Evolutionary conservation across 2,329 filamentous ascomycete genomes (phyloP).

Genomic region (Rhinocladiella similis): DNA sequence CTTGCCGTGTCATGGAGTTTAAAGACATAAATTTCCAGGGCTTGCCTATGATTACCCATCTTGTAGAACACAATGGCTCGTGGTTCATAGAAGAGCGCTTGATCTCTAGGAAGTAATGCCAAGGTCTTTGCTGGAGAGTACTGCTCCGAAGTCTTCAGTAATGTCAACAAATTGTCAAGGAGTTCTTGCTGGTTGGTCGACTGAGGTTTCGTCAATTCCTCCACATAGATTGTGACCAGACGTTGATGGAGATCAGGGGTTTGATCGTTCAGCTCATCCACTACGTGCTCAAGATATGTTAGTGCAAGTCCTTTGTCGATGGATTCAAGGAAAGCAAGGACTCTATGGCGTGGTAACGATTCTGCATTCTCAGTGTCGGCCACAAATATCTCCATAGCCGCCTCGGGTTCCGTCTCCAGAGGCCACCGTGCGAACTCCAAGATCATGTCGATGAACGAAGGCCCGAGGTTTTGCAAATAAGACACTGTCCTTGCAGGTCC

Average conservation of each 20-base stretch:
- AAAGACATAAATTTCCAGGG: conserved; percentile 96
- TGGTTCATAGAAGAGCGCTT: conserved; percentile 82
- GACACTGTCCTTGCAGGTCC: conserved; percentile 81
- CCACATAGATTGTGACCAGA: conserved; percentile 71
- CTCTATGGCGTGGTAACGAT: conserved; percentile 73
- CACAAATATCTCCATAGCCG: conserved; percentile 90
- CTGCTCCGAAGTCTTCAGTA: conserved; percentile 73
- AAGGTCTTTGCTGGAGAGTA: conserved; percentile 82
- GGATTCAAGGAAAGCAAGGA: conserved; percentile 70
- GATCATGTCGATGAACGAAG: conserved; percentile 85
- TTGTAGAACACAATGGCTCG: conserved; percentile 89
- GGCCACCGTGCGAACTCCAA: conserved; percentile 92
- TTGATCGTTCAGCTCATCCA: conserved; percentile 79
- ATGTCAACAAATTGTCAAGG: conserved; percentile 68
- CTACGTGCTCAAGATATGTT: conserved; percentile 85
- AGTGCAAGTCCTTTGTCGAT: conserved; percentile 73
- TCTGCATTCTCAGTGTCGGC: conserved; percentile 95
- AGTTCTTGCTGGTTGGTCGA: conserved; percentile 55
- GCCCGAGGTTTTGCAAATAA: conserved; percentile 86
- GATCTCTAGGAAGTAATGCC: conserved; percentile 74
- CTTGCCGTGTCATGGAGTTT: conserved; percentile 83
- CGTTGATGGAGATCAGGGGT: conserved; percentile 85
- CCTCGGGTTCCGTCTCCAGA: conserved; percentile 66
- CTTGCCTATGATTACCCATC: conserved; percentile 94
- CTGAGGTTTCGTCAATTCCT: conserved; percentile 46